Base-by-base conservation (phyloP, 345 rosid species). In the Pistacia atlantica region DNA sequence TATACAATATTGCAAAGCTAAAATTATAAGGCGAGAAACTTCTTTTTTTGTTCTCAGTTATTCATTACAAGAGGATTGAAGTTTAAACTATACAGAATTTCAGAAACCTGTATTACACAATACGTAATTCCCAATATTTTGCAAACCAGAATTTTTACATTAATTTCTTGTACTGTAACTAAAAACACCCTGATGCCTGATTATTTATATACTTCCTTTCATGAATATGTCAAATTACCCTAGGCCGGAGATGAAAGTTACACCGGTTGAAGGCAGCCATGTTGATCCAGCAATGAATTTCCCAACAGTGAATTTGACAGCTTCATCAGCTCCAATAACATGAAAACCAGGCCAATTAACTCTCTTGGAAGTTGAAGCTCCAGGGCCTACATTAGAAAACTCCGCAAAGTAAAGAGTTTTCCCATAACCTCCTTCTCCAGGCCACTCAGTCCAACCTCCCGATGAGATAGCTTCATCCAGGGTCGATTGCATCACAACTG, bases 381-480 rank as follows among this genome's bases (percentile, higher is more conserved):
- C 92, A 0, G 89, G 83, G 4, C 94, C 94, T 0, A 49, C 49
- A 48, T 90, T 90, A 0, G 80, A 64, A 38, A 76, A 90, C 72
- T 90, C 94, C 0, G 87, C 94, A 70, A 85, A 90, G 42, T 88
- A 90, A 8, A 88, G 71, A 0, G 87, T 78, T 28, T 82, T 82
- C 62, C 37, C 79, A 31, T 51, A 79, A 57, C 75, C 64, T 11
- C 79, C 83, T 2, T 22, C 66, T 45, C 86, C 89, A 1, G 92
- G 91, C 98, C 97, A 94, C 83, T 86, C 84, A 6, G 84, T 46
- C 98, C 97, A 94, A 11, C 97, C 98, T 51, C 73, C 86, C 4
- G 89, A 59, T 0, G 87, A 76, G 13, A 92, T 79, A 6, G 64
- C 75, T 2, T 81, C 87, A 3, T 87, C 97, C 0, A 94, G 86